Evolutionary conservation across 2,329 filamentous ascomycete genomes (phyloP).

Genomic region (Didymosphaeria variabile): DNA sequence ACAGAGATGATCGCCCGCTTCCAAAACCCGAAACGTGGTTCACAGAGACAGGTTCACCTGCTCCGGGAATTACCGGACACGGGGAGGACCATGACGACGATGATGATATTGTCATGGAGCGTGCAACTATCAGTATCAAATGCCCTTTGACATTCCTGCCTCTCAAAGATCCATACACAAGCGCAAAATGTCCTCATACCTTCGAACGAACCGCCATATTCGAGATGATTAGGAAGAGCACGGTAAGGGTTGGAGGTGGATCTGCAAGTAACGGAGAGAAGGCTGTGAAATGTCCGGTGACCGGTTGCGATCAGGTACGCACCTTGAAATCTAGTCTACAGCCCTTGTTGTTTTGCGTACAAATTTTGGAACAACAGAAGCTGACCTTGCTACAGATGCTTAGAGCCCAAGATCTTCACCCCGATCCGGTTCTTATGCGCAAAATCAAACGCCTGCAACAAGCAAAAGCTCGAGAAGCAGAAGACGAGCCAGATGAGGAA

Average conservation of each 20-base stretch:
- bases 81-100: constrained; percentile 64
- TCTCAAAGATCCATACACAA: constrained; percentile 73
- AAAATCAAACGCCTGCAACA: constrained; percentile 50
- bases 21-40: constrained; percentile 72
- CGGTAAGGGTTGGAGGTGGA: constrained; percentile 23
- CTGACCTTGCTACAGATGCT: constrained; percentile 38
- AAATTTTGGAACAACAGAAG: background rate
- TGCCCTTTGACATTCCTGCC: constrained; percentile 74
- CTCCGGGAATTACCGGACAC: constrained; percentile 51
- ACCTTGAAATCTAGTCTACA: background rate
- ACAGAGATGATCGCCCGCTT: constrained; percentile 63
- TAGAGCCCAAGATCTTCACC: constrained; percentile 37
- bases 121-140: constrained; percentile 70
- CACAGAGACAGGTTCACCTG: constrained; percentile 57
- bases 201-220: constrained; percentile 74
- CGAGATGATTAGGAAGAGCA: constrained; percentile 57
- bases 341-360: background rate
- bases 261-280: constrained; percentile 30
- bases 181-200: constrained; percentile 72
- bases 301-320: constrained; percentile 66
- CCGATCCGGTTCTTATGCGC: constrained; percentile 44
- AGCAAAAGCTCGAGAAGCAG: constrained; percentile 32
- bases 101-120: constrained; percentile 73
- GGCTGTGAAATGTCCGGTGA: constrained; percentile 68
- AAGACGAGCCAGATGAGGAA: constrained; percentile 41